Evolutionary conservation across 2,329 filamentous ascomycete species (phyloP), one percentile per base, ranked within the genome.

Genomic region (Clarireedia monteithiana): DNA sequence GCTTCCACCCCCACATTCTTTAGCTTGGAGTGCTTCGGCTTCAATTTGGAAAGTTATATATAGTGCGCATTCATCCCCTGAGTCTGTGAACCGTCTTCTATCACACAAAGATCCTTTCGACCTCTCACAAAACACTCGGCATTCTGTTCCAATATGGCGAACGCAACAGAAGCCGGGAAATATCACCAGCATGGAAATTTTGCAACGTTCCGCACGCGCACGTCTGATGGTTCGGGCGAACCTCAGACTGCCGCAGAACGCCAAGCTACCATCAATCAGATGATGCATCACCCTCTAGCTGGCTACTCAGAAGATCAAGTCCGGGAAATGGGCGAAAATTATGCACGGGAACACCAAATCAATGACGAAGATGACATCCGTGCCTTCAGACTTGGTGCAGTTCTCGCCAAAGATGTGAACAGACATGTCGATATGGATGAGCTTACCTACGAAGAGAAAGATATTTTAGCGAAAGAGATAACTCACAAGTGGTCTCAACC

Each of bases 401-500:
- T 82, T 55, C 74, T 84, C 56, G 80, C 82, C 0, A 80, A 77
- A 57, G 60, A 68, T 53, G 61, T 64, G 5, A 45, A 56, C 52
- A 73, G 72, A 53, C 80, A 77, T 64, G 74, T 76, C 17, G 71
- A 71, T n/a, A 42, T 42, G 23, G 40, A 55, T 12, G 79, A 77
- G 6, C 72, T 88, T 49, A 83, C 76, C 0, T 73, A 76, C 0
- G 74, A 79, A 10, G 86, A 91, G 66, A 75, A 75, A 42, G 70
- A 74, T 2, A 73, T 80, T 5, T 70, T 90, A 40, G 73, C 77
- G 10, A 74, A 77, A 17, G 86, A 91, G 66, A 76, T 79, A 42
- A 79, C 77, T 1, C 77, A 87, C 64, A 83, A 82, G 59, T 90
- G 86, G 86, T 79, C 77, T 5, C 86, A 90, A 63, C 85, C 86